Base-by-base conservation (phyloP, 441 rosid genomes). In the Cnidoscolus chayamansa region DNA sequence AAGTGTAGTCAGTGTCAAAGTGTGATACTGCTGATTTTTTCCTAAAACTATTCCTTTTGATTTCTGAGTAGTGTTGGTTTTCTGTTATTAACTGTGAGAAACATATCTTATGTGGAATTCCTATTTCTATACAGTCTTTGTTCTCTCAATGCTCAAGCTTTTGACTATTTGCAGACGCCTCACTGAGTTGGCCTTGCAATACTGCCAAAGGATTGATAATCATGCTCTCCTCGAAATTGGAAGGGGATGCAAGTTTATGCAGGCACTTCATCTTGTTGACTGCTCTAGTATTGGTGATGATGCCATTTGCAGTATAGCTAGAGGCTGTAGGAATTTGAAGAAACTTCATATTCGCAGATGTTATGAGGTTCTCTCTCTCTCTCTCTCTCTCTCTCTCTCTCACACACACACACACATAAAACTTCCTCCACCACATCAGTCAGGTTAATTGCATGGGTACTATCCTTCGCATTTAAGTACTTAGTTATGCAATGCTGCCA, bases 281-380 rank as follows among this genome's bases (percentile, higher is more conserved):
- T 94, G 98, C 80, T 83, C 93, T 63, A 77, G 84, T 72, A 84
- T 94, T 71, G 97, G 93, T 72, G 96, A 94, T 67, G 90, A 77
- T 43, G 96, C 87, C 64, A 86, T 94, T 65, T 85, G 90, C 76
- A 76, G 85, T 77, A 86, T 94, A 72, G 98, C 97, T 76, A 79
- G 72, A 82, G 98, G 98, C 58, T 94, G 98, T 81, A 80, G 67
- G 68, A 90, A 86, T 68, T 81, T 94, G 72, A 94, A 88, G 85
- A 88, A 92, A 76, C 94, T 94, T 71, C 97, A 94, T 77, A 86
- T 94, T 70, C 90, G 97, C 19, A 87, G 97, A 75, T 94, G 98
- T 80, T 89, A 88, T 54, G 94, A 91, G 96, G 98, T 83, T 66
- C 77, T 68, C 74, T 74, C 61, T 78, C 72, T 69, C 43, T 70